Percentiles rank a stretch among this genome's conserved stretches.
These are phyloP conservation scores for Alternaria viburni DNA, from an alignment of 2,329 filamentous ascomycete species.

Conservation along the genomic window DNA sequence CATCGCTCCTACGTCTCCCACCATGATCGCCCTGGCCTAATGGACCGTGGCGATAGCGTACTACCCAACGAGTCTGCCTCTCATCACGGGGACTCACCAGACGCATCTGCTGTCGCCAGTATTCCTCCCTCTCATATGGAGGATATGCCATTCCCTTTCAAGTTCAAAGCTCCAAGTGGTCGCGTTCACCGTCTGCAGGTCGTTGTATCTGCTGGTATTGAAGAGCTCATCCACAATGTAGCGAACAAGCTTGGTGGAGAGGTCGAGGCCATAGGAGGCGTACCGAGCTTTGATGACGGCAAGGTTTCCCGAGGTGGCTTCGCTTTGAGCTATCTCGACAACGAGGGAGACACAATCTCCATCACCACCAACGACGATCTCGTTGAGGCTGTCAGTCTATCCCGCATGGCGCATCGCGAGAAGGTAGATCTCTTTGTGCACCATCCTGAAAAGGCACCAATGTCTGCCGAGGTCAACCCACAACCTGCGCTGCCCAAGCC, in stretches of 20 bases:
- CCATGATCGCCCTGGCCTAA: conserved; percentile 65
- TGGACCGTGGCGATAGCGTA: conserved; percentile 81
- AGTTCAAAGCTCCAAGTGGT: conserved; percentile 96
- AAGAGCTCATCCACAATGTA: conserved; percentile 77
- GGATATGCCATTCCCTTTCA: conserved; percentile 91
- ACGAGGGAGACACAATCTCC: conserved; percentile 94
- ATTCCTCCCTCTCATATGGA: conserved; percentile 61
- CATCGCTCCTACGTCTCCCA: conserved; percentile 83
- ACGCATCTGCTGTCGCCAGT: conserved; percentile 68
- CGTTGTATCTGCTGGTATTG: conserved; percentile 78
- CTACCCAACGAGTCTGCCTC: conserved; percentile 94
- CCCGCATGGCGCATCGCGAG: conserved; percentile 76
- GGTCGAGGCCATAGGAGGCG: conserved; percentile 81
- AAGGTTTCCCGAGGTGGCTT: conserved; percentile 79
- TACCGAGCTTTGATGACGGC: conserved; percentile 78
- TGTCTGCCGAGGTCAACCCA: conserved; percentile 68
- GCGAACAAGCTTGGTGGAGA: conserved; percentile 85
- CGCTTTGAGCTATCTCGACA: conserved; percentile 93
- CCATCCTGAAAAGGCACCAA: conserved; percentile 85
- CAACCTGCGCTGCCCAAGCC: conserved; percentile 60
- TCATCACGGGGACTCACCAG: conserved; percentile 80
- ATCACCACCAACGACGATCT: conserved; percentile 96
- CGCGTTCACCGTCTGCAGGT: conserved; percentile 93
- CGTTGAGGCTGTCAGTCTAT: conserved; percentile 84
- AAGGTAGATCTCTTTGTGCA: conserved; percentile 99